phyloP scores from a whole-genome alignment of 2,329 filamentous ascomycete species.

The Aspergillus candidus region DNA sequence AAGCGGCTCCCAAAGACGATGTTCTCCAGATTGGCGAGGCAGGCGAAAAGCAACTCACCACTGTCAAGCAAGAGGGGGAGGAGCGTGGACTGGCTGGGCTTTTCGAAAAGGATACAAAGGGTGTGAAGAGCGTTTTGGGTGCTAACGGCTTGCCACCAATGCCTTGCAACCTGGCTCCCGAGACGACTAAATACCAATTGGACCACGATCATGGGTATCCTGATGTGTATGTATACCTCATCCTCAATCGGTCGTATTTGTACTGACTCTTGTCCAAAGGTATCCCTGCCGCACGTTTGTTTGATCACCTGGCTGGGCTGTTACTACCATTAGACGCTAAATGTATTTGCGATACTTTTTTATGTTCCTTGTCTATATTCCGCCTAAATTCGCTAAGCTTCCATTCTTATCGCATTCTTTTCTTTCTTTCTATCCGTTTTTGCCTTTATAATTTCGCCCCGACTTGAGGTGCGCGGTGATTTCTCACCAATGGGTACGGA shows the following conservation, averaged over 20 bases:
- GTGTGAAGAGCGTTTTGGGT: slow-evolving; percentile 57
- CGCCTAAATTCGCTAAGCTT: too few relatives aligned
- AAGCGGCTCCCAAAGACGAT: slow-evolving; percentile 72
- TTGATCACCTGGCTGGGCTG: slow-evolving; percentile 18
- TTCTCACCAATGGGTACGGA: too few relatives aligned
- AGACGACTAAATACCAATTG: slow-evolving; percentile 58
- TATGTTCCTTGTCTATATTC: neutral
- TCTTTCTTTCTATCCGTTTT: too few relatives aligned
- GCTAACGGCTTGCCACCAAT: slow-evolving; percentile 78
- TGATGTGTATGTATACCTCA: slow-evolving; percentile 52
- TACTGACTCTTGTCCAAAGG: slow-evolving; percentile 22
- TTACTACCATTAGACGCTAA: slow-evolving; percentile 2
- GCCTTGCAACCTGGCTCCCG: slow-evolving; percentile 62
- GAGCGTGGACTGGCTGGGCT: slow-evolving; percentile 65
- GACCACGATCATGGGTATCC: slow-evolving; percentile 61
- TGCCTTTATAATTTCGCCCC: too few relatives aligned
- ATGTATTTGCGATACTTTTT: slow-evolving; percentile 6
- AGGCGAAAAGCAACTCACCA: slow-evolving; percentile 67
- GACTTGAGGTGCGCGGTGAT: too few relatives aligned
- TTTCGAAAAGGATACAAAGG: slow-evolving; percentile 60
- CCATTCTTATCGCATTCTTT: too few relatives aligned
- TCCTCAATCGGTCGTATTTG: slow-evolving; percentile 20
- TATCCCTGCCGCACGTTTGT: slow-evolving; percentile 44
- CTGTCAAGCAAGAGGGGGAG: slow-evolving; percentile 67
- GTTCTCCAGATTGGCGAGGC: slow-evolving; percentile 65